A percentile compares a stretch with the other conserved stretches of the same genome.
phyloP scores from a whole-genome alignment of 805 yeast genomes.

The Kazachstania psychrophila region DNA sequence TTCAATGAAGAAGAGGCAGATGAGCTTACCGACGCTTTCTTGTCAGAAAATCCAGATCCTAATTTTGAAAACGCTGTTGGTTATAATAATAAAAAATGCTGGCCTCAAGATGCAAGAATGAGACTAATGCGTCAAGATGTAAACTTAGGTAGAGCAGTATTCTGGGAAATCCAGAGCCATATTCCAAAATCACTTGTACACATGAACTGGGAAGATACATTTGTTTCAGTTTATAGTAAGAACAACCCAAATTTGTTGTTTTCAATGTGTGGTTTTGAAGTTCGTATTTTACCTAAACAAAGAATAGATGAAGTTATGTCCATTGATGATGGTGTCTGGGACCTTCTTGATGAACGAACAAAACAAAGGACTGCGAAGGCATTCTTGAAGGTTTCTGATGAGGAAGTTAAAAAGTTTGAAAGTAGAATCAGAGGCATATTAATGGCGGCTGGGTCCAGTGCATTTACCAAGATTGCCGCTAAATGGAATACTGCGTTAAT shows the following conservation, averaged over 20 bases:
- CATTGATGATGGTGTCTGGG: constrained; percentile 86
- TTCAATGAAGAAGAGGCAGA: constrained; percentile 65
- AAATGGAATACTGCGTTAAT: constrained; percentile 93
- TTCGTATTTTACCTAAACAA: constrained; percentile 70
- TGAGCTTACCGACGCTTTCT: constrained; percentile 63
- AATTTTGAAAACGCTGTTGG: constrained; percentile 80
- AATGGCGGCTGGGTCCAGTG: constrained; percentile 92
- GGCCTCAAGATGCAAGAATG: constrained; percentile 95
- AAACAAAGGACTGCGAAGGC: constrained; percentile 88
- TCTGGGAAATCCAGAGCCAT: constrained; percentile 80
- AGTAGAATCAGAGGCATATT: constrained; percentile 80
- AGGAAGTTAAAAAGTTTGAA: constrained; percentile 70
- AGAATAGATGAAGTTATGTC: constrained; percentile 47
- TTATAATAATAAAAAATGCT: constrained; percentile 79
- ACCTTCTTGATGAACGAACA: constrained; percentile 55
- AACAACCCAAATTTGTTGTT: constrained; percentile 86
- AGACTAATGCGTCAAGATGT: constrained; percentile 84
- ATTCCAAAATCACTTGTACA: constrained; percentile 67
- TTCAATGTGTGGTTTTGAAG: constrained; percentile 92
- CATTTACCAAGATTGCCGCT: constrained; percentile 87
- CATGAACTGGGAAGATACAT: constrained; percentile 69
- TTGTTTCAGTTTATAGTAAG: constrained; percentile 80
- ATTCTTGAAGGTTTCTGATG: constrained; percentile 69
- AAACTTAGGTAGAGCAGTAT: constrained; percentile 81
- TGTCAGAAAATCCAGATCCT: constrained; percentile 86